A percentile compares a stretch with the other conserved stretches of the same genome.
Evolutionary conservation across 2,329 filamentous ascomycete species (phyloP).

Genomic region (Blastomyces parvus): DNA sequence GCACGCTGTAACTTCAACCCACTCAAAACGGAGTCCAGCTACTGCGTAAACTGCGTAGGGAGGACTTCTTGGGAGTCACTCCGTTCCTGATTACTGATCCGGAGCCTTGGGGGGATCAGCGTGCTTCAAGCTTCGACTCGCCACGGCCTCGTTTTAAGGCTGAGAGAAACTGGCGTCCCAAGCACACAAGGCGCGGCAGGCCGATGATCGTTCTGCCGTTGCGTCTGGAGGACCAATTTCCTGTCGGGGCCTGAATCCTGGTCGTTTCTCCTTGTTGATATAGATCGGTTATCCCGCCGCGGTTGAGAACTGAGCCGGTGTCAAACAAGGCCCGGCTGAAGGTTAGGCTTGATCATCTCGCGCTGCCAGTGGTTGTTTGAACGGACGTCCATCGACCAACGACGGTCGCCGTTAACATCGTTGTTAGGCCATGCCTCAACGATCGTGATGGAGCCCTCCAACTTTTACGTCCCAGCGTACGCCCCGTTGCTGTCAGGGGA

Average conservation of each 20-base stretch:
- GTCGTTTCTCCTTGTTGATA: neutral
- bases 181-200: neutral
- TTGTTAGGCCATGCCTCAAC: neutral
- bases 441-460: conserved; percentile 1
- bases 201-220: neutral
- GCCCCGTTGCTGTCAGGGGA: neutral
- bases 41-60: neutral
- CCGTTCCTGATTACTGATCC: neutral
- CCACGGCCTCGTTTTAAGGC: neutral
- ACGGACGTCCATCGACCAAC: neutral
- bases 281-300: neutral
- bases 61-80: neutral
- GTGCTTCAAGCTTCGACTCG: neutral
- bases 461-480: neutral
- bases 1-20: neutral
- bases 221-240: neutral
- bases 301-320: neutral
- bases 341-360: neutral
- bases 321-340: neutral
- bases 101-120: neutral
- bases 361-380: neutral
- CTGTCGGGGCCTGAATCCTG: neutral
- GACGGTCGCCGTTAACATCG: neutral
- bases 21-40: neutral
- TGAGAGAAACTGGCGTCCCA: neutral